These are phyloP conservation scores for Porogramme epimiltina DNA, from an alignment of 1,284 basidiomycete genomes.

Conservation along the genomic window DNA sequence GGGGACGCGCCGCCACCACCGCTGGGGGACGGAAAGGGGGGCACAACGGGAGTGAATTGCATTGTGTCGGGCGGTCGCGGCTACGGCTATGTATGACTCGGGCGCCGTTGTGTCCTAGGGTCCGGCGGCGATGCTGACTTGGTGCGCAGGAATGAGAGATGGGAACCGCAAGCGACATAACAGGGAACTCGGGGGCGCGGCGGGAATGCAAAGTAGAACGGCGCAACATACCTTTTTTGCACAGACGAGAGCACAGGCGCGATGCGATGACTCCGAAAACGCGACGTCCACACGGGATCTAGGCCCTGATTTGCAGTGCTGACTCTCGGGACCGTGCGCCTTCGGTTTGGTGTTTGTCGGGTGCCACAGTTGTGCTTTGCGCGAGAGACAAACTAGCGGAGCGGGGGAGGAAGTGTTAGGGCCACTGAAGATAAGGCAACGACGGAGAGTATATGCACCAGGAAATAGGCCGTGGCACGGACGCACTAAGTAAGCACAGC, in stretches of 20 bases:
- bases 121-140: slow-evolving; percentile 1
- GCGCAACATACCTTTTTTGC: slow-evolving; percentile 19
- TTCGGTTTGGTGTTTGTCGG: too few relatives aligned
- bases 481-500: too few relatives aligned
- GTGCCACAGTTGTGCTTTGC: too few relatives aligned
- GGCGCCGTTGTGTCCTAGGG: not conserved
- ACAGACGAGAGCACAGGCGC: not conserved
- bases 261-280: slow-evolving; percentile 12
- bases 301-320: too few relatives aligned
- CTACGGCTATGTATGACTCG: slow-evolving; percentile 14
- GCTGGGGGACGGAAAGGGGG: slow-evolving; percentile 23
- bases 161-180: not conserved
- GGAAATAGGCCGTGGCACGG: too few relatives aligned
- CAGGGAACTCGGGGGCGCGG: slow-evolving; percentile 1
- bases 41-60: slow-evolving; percentile 18
- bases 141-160: slow-evolving; percentile 6
- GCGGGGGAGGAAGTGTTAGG: too few relatives aligned
- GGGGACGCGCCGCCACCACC: slow-evolving; percentile 17
- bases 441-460: too few relatives aligned
- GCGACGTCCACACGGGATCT: too few relatives aligned
- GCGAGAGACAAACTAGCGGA: too few relatives aligned
- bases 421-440: too few relatives aligned
- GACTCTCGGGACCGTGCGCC: not conserved
- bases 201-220: slow-evolving; percentile 4
- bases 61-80: slow-evolving; percentile 6